Conservation (phyloP, 2,329 filamentous ascomycete species). For the Scedosporium minutisporum region DNA sequence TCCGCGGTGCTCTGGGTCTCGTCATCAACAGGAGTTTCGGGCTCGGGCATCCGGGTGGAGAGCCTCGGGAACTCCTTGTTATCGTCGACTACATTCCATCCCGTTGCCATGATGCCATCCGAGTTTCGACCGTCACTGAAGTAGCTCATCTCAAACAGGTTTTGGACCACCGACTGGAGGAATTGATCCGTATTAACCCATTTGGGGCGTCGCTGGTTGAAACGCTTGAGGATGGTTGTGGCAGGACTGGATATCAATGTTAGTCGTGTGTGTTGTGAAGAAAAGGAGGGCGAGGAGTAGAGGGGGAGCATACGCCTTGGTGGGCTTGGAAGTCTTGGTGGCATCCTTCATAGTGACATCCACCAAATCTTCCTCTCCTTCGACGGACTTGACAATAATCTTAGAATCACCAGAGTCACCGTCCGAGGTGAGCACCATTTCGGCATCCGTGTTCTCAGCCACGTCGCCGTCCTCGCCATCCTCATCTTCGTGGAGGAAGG, state of each 20-base stretch:
- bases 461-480: slow-evolving; percentile 25
- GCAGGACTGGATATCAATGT: slow-evolving; percentile 11
- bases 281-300: background rate
- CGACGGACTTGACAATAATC: slow-evolving; percentile 67
- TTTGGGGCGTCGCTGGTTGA: slow-evolving; percentile 39
- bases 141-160: slow-evolving; percentile 69
- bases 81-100: slow-evolving; percentile 55
- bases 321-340: slow-evolving; percentile 14
- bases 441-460: slow-evolving; percentile 53
- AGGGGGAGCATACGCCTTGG: slow-evolving; percentile 2
- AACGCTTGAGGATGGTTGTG: slow-evolving; percentile 27
- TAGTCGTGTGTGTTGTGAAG: background rate
- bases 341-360: slow-evolving; percentile 76
- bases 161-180: slow-evolving; percentile 54
- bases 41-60: slow-evolving; percentile 34
- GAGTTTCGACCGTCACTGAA: slow-evolving; percentile 34
- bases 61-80: slow-evolving; percentile 47
- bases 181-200: slow-evolving; percentile 45
- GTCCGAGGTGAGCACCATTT: slow-evolving; percentile 58
- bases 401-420: slow-evolving; percentile 60
- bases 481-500: slow-evolving; percentile 46
- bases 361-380: slow-evolving; percentile 83
- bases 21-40: slow-evolving; percentile 32
- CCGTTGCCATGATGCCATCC: slow-evolving; percentile 55
- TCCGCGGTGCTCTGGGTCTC: slow-evolving; percentile 37